Evolutionary conservation across 1,139 yeast species (phyloP).

Genomic region (Hansenula sp.): DNA sequence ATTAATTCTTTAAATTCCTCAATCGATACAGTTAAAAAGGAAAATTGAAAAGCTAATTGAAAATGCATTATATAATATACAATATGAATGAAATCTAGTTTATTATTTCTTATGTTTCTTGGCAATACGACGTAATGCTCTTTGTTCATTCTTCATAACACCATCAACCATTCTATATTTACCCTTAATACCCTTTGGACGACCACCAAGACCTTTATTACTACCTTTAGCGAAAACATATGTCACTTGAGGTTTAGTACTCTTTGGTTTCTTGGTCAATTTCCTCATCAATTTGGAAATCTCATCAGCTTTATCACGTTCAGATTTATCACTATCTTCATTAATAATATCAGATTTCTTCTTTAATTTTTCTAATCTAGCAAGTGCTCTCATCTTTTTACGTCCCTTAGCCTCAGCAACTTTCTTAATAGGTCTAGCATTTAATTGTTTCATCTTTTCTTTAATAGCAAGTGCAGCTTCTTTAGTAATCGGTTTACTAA

Average conservation of each 20-base stretch:
- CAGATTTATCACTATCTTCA: slow-evolving; percentile 84
- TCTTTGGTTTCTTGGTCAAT: slow-evolving; percentile 71
- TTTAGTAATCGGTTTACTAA: slow-evolving; percentile 88
- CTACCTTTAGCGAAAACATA: slow-evolving; percentile 87
- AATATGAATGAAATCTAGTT: too few species aligned
- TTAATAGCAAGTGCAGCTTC: slow-evolving; percentile 93
- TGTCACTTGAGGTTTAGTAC: slow-evolving; percentile 78
- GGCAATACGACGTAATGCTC: slow-evolving; percentile 87
- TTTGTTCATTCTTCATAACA: slow-evolving; percentile 92
- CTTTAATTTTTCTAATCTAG: slow-evolving; percentile 83
- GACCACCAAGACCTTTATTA: slow-evolving; percentile 84
- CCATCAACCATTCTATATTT: slow-evolving; percentile 99
- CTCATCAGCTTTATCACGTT: slow-evolving; percentile 92
- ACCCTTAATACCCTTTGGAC: slow-evolving; percentile 97
- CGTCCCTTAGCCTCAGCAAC: slow-evolving; percentile 96
- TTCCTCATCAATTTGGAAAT: slow-evolving; percentile 83
- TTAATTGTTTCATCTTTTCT: slow-evolving; percentile 84
- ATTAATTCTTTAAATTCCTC: slow-evolving; percentile 5
- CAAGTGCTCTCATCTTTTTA: slow-evolving; percentile 90
- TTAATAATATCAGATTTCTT: slow-evolving; percentile 92
- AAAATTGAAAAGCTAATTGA: slow-evolving; percentile 3
- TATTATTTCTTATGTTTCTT: slow-evolving; percentile 63
- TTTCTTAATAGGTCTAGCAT: slow-evolving; percentile 97
- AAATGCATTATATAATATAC: slow-evolving; percentile 1
- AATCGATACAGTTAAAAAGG: background rate